Conservation (phyloP, 192 early-diverging fungal species). For the Coemansia sp. region DNA sequence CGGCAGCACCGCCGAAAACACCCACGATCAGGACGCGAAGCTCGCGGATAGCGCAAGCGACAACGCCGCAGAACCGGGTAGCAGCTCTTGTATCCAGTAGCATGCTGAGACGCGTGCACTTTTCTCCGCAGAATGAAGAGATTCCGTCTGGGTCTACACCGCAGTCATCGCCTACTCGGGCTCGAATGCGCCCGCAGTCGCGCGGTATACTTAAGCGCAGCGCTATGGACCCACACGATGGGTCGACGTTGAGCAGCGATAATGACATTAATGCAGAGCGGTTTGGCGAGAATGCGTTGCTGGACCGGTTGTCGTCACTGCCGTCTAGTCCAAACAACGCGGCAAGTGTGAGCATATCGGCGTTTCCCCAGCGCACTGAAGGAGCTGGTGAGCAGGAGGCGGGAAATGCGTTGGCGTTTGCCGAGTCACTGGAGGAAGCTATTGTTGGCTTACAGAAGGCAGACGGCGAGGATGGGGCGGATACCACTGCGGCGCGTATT, state of each 20-base stretch:
- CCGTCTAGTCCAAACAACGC: conserved; percentile 7
- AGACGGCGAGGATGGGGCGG: neutral
- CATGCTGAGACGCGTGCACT: conserved; percentile 39
- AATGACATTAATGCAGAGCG: conserved; percentile 10
- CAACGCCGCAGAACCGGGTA: neutral
- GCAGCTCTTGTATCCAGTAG: neutral
- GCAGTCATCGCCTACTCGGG: conserved; percentile 45
- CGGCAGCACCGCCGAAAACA: neutral
- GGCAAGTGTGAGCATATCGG: neutral
- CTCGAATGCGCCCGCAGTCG: conserved; percentile 21
- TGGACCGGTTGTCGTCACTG: conserved; percentile 13
- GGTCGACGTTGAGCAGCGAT: conserved; percentile 14
- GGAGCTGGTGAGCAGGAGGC: neutral
- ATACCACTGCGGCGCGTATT: neutral
- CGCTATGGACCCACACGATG: neutral
- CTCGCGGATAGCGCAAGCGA: neutral
- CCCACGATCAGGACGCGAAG: neutral
- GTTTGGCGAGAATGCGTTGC: conserved; percentile 3
- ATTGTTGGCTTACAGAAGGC: conserved; percentile 8
- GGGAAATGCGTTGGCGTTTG: conserved; percentile 2
- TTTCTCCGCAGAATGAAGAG: conserved; percentile 46
- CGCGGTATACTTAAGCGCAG: conserved; percentile 44
- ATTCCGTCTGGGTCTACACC: conserved; percentile 30
- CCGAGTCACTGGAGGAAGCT: conserved; percentile 6
- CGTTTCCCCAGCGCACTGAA: neutral